Conservation (phyloP, 306 rosid genomes). For the Argentina anserina region DNA sequence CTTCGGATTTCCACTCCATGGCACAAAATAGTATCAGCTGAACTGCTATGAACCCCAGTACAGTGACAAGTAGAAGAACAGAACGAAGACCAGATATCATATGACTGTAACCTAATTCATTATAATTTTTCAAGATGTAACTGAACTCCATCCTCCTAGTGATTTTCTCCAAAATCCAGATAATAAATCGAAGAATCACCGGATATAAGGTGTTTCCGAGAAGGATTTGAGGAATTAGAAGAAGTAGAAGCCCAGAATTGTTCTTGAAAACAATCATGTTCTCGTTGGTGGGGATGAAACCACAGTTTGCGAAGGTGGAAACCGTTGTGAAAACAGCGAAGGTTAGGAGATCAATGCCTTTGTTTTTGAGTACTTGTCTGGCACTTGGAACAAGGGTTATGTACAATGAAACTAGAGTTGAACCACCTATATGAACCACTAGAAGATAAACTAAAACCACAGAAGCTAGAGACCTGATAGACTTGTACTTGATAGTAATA, state of each 20-base stretch:
- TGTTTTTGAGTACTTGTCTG: slow-evolving; percentile 26
- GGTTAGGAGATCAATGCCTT: slow-evolving; percentile 35
- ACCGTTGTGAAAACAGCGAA: slow-evolving; percentile 53
- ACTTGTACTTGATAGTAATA: slow-evolving; percentile 14
- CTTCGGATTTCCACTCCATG: slow-evolving; percentile 57
- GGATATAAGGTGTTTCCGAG: slow-evolving; percentile 69
- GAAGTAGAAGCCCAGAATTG: slow-evolving; percentile 58
- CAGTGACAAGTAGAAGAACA: slow-evolving; percentile 36
- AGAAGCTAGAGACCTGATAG: slow-evolving; percentile 36
- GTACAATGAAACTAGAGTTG: slow-evolving; percentile 27
- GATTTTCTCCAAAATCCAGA: slow-evolving; percentile 36
- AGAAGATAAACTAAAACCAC: slow-evolving; percentile 42
- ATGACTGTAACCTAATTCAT: slow-evolving; percentile 43
- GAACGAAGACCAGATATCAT: slow-evolving; percentile 40
- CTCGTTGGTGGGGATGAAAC: slow-evolving; percentile 77
- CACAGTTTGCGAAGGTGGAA: slow-evolving; percentile 66
- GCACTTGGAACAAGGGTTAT: slow-evolving; percentile 33
- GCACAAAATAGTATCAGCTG: slow-evolving; percentile 48
- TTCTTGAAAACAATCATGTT: slow-evolving; percentile 67
- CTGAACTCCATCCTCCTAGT: slow-evolving; percentile 40
- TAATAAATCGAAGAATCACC: slow-evolving; percentile 34
- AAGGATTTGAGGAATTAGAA: slow-evolving; percentile 37
- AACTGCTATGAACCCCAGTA: slow-evolving; percentile 31
- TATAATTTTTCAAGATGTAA: slow-evolving; percentile 32
- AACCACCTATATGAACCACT: slow-evolving; percentile 30